A percentile compares a stretch with the other conserved stretches of the same genome.
Conservation (phyloP, 352 stramenopile species). For the Aphanomyces invadans region DNA sequence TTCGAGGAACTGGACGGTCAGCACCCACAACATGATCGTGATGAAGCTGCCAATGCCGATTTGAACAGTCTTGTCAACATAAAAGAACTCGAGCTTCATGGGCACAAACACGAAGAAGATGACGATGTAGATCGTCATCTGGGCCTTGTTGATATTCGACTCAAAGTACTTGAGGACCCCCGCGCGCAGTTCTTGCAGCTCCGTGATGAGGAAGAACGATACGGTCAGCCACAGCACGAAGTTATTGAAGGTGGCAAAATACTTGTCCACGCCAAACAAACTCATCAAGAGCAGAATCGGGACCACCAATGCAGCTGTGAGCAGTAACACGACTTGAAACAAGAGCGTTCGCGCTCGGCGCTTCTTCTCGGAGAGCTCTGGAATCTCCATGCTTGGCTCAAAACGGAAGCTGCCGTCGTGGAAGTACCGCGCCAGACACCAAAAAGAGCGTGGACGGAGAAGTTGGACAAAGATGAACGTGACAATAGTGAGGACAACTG, state of each 20-base stretch:
- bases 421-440: neutral
- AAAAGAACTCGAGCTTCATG: neutral
- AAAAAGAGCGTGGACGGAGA: neutral
- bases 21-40: constrained; percentile 17
- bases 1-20: constrained; percentile 21
- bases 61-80: neutral
- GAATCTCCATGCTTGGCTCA: neutral
- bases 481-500: neutral
- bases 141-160: constrained; percentile 12
- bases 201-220: constrained; percentile 5
- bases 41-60: constrained; percentile 20
- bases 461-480: neutral
- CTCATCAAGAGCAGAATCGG: neutral
- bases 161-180: constrained; percentile 7
- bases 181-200: neutral
- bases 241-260: constrained; percentile 6
- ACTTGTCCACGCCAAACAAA: neutral
- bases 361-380: neutral
- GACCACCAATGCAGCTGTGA: neutral
- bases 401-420: neutral
- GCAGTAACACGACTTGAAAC: neutral
- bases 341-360: neutral
- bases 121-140: constrained; percentile 11
- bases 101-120: constrained; percentile 19
- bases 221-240: constrained; percentile 3